These are phyloP conservation scores for Pichia membranifaciens DNA, from an alignment of 805 yeast genomes.

Conservation along the genomic window DNA sequence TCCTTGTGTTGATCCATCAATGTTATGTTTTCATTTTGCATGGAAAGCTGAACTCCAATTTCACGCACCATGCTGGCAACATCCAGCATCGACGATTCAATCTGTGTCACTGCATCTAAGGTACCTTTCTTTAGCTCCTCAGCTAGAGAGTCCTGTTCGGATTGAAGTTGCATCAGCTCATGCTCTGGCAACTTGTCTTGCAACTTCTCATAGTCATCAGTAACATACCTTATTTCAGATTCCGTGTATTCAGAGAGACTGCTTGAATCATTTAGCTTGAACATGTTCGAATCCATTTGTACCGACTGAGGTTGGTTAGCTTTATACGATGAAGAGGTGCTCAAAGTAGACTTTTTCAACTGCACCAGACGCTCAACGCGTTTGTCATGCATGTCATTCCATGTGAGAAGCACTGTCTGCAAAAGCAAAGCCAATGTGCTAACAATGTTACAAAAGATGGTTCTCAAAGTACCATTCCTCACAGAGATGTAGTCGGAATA, in stretches of 20 bases:
- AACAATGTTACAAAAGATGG: slow-evolving; percentile 45
- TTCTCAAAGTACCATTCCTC: slow-evolving; percentile 34
- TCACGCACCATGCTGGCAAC: slow-evolving; percentile 72
- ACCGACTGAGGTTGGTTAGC: background rate
- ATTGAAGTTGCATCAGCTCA: slow-evolving; percentile 51
- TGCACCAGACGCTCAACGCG: slow-evolving; percentile 39
- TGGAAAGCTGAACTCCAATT: slow-evolving; percentile 61
- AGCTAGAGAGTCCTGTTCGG: slow-evolving; percentile 52
- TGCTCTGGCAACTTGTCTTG: slow-evolving; percentile 33
- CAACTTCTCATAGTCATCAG: slow-evolving; percentile 33
- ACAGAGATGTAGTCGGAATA: slow-evolving; percentile 33
- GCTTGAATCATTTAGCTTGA: background rate
- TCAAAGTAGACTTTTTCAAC: slow-evolving; percentile 29
- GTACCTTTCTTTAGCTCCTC: slow-evolving; percentile 54
- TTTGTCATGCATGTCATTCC: slow-evolving; percentile 45
- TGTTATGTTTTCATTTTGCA: slow-evolving; percentile 67
- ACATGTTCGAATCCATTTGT: background rate
- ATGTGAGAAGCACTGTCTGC: slow-evolving; percentile 37
- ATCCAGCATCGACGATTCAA: slow-evolving; percentile 62
- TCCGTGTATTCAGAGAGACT: background rate
- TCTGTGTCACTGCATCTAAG: slow-evolving; percentile 50
- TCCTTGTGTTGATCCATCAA: slow-evolving; percentile 61
- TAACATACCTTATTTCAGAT: slow-evolving; percentile 17
- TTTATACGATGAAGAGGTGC: slow-evolving; percentile 13
- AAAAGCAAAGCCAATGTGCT: slow-evolving; percentile 42